Evolutionary conservation across 2,329 filamentous ascomycete genomes (phyloP), one percentile per base, ranked within the genome.

Genomic region (Dendryphion nanum): DNA sequence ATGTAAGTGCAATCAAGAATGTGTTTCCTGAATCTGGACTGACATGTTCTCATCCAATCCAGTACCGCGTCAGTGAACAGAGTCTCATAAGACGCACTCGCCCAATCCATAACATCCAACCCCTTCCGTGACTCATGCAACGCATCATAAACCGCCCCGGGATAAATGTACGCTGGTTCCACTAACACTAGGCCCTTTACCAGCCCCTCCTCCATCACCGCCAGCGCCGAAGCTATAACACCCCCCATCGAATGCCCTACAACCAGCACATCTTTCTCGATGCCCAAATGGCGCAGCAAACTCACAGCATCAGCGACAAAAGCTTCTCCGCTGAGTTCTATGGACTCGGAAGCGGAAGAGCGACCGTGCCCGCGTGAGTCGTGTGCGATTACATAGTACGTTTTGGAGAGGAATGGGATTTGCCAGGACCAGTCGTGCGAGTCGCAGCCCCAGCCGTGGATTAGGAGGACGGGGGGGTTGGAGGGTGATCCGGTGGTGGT

Each of bases 381-480:
- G 17, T 45, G 20, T 10, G 37, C 32, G n/a, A 56, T 44, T 21
- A 53, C 35, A 20, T 48, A 33, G 39, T 45, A 38, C 4, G 32
- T 43, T 32, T 44, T 16, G 2, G 32, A 2, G 15, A 52, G 47
- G 19, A 50, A 33, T 3, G 51, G 44, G 17, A 55, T 52, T 17
- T 47, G 46, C 33, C 37, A 51, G 33, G 35, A 33, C 44, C 45
- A 52, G 34, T 55, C 51, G 33, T 44, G 40, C 1, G 38, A 45
- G 33, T 52, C 45, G 32, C 40, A 45, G 35, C 37, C 37, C 44
- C 43, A 50, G 30, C 47, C 51, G 20, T 54, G 48, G 18, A 54
- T 36, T 15, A 56, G 42, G 16, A 56, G 32, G 20, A 51, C 19
- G 12, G 51, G 44, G 4, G 38, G 37, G 12, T 38, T 38, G n/a